Evolutionary conservation across 352 stramenopile genomes (phyloP), one percentile per base, ranked within the genome.

Genomic region (Phytophthora nicotianae): DNA sequence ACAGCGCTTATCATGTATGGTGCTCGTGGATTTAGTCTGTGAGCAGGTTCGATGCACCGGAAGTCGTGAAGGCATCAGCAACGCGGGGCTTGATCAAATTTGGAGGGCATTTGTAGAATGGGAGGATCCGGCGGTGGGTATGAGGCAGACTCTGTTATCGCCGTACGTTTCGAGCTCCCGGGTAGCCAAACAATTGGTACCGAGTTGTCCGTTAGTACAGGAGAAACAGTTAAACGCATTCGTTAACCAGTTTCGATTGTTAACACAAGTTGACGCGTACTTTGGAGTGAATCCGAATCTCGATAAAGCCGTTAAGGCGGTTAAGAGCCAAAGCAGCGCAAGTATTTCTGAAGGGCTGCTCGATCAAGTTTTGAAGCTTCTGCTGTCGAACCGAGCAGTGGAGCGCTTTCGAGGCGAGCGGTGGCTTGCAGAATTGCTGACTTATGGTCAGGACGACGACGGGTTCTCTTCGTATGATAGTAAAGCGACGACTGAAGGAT

Each of bases 391-490:
- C 16, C 63, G 61, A 1, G 35, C 57, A 4, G 69, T 81, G 47
- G 76, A 83, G 14, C 62, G 66, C 16, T 81, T 79, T 46, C 66
- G 75, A 32, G 79, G 69, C 10, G 79, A 84, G 27, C 62, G 70
- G 6, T 88, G 79, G 79, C 72, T 88, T 4, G 74, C 76, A 16
- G 76, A 88, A 56, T 63, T 88, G 2, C 23, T 85, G 7, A 50
- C 45, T 10, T 73, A 74, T 23, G 70, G 55, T 3, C 51, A 63
- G 13, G 61, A 69, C 13, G 51, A 75, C 41, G 68, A 70, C 2
- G 17, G 16, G 2, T 72, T 72, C 26, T 70, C 63, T 5, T 67
- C 68, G 10, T 72, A 70, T 42, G 49, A 70, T 29, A 75, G 62
- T 16, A 65, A 72, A 16, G 52, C 58, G 21, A 49, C 60, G 2